Conservation (phyloP, 371 early-diverging fungal genomes). For the Entomophthora muscae region DNA sequence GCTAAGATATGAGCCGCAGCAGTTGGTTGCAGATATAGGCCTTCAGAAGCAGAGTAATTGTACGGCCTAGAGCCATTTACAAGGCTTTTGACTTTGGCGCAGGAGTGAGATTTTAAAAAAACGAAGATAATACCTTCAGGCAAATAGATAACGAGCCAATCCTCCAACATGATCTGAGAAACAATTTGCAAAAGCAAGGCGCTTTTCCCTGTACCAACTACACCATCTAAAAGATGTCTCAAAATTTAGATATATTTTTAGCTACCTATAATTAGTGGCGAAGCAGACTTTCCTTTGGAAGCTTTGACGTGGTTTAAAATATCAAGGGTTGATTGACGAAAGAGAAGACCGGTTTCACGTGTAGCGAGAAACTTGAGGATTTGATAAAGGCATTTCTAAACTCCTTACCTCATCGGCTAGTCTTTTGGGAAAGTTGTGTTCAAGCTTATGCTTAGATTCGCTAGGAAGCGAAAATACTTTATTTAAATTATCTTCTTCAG, state of each 20-base stretch:
- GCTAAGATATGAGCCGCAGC: neutral
- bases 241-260: neutral
- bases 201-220: constrained; percentile 1
- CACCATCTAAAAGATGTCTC: constrained; percentile 8
- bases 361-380: neutral
- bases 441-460: neutral
- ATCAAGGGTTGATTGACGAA: neutral
- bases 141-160: constrained; percentile 2
- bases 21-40: neutral
- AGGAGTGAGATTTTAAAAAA: neutral
- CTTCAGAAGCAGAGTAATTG: neutral
- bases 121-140: neutral
- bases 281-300: neutral
- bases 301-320: neutral
- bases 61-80: constrained; percentile 6
- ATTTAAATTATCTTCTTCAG: neutral
- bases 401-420: neutral
- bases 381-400: neutral
- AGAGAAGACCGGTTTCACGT: neutral
- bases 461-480: neutral
- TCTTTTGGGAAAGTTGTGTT: neutral
- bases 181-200: constrained; percentile 1
- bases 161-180: neutral
- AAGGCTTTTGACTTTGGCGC: neutral
- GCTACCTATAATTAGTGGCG: neutral